Evolutionary conservation across 352 stramenopile species (phyloP), one percentile per base, ranked within the genome.

Genomic region (Phytophthora megakarya): DNA sequence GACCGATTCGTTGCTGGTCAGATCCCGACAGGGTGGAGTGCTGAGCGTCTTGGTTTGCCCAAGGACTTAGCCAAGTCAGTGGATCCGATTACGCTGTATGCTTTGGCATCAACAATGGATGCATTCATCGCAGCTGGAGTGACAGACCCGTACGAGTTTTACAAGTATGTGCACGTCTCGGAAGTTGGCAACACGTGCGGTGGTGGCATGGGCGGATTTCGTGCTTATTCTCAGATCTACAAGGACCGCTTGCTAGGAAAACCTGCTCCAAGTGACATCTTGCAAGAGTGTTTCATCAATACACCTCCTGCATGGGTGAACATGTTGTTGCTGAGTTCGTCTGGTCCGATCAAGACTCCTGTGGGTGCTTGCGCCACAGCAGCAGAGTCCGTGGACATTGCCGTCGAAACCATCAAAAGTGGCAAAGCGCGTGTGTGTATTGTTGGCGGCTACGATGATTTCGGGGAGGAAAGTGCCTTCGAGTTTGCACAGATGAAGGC

Each of bases 401-500:
- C 80, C 68, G 85, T 88, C 13, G 89, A 96, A 48, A 97, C 89
- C 0, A 97, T 97, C 60, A 89, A 92, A 67, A 92, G 75, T 38
- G 87, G 86, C 37, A 95, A 96, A 65, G 89, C 89, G 8, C 86
- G 89, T 13, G 79, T 96, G 13, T 84, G 93, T 15, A 80, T 97
- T 42, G 87, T 93, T 51, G 89, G 87, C 44, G 89, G 89, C 12
- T 93, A 88, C 55, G 89, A 97, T 51, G 89, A 96, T 58, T 96
- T 96, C 40, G 86, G 87, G 21, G 89, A 96, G 62, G 86, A 94
- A 63, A 73, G 82, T 21, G 80, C 86, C 43, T 92, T 88, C 65
- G 87, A 96, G 66, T 97, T 97, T 50, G 89, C 88, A 28, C 84
- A 94, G 21, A 97, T 96, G 89, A 93, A 95, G 65, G 86, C 89